A percentile compares a stretch with the other conserved stretches of the same genome.
Evolutionary conservation across 371 early-diverging fungal species (phyloP).

Genomic region (Circinella minor): DNA sequence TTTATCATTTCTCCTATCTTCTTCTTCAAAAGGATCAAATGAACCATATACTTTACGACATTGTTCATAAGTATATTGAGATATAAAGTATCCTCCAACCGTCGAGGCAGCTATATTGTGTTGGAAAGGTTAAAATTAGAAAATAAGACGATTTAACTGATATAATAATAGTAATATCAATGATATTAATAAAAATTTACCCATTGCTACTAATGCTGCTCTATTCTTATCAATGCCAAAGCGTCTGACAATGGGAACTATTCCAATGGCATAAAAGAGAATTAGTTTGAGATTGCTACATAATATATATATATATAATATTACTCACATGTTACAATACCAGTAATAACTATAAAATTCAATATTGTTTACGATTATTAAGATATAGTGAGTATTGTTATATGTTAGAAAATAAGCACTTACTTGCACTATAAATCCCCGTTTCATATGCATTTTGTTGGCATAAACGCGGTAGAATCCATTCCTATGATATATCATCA

Average conservation of each 20-base stretch:
- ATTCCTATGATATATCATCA: constrained; percentile 15
- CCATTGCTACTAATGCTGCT: constrained; percentile 17
- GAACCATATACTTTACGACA: constrained; percentile 16
- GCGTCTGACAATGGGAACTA: constrained; percentile 21
- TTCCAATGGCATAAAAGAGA: neutral
- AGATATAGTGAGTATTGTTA: no score
- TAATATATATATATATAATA: neutral
- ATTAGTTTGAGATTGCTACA: neutral
- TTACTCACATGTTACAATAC: constrained; percentile 15
- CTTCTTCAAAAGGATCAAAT: neutral
- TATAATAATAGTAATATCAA: neutral
- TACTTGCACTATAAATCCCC: constrained; percentile 21
- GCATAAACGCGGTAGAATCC: constrained; percentile 21
- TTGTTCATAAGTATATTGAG: constrained; percentile 21
- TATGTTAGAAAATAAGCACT: neutral
- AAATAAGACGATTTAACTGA: no score
- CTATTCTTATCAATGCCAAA: constrained; percentile 19
- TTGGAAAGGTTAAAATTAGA: neutral
- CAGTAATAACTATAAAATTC: constrained; percentile 12
- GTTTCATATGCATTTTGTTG: constrained; percentile 24
- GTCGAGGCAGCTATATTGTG: constrained; percentile 7
- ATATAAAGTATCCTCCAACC: constrained; percentile 21
- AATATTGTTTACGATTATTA: neutral
- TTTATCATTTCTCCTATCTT: neutral
- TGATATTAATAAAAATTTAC: constrained; percentile 5